Evolutionary conservation across 2,329 filamentous ascomycete species (phyloP), one percentile per base, ranked within the genome.

Genomic region (Myriosclerotinia scirpicola): DNA sequence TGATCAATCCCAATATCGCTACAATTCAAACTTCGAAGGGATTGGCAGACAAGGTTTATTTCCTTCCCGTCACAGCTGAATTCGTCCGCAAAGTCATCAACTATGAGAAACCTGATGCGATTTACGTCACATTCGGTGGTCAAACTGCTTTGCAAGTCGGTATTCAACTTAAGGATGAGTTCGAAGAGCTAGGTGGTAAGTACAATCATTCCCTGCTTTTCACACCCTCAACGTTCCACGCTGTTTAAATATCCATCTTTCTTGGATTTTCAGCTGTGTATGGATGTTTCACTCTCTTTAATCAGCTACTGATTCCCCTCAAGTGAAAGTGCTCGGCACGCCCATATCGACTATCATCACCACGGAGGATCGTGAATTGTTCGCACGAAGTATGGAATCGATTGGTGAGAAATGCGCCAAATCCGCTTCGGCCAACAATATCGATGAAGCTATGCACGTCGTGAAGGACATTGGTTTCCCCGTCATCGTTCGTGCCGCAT

Each of bases 31-130:
- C 94, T 74, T 93, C 96, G 79, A 94, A 98, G 84, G 89, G 90
- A 76, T 90, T 98, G 77, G 93, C 93, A 76, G 94, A 98, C 77
- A 93, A 98, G 82, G 91, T 98, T 76, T 98, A 98, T 85, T 98
- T 97, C 81, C 89, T 98, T 46, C 95, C 95, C 65, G 93, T 99
- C 75, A 99, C 95, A 20, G 90, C 94, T 71, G 94, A 98, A 84
- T 99, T 98, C 81, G 93, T 97, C 77, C 90, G 90, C 75, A 94
- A 98, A 80, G 94, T 99, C 69, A 98, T 99, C 78, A 93, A 98
- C 83, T 89, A 91, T 76, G 95, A 98, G 81, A 87, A 88, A 77
- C 95, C 95, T 53, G 95, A 99, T 83, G 95, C 94, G 75, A 96
- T 99, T 79, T 95, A 98, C 82, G 86, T 98, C 74, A 95, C 93